Percentiles rank a stretch among this genome's conserved stretches.
Conservation (phyloP, 495 filamentous ascomycete genomes). For the Hapsidospora chrysogenum region DNA sequence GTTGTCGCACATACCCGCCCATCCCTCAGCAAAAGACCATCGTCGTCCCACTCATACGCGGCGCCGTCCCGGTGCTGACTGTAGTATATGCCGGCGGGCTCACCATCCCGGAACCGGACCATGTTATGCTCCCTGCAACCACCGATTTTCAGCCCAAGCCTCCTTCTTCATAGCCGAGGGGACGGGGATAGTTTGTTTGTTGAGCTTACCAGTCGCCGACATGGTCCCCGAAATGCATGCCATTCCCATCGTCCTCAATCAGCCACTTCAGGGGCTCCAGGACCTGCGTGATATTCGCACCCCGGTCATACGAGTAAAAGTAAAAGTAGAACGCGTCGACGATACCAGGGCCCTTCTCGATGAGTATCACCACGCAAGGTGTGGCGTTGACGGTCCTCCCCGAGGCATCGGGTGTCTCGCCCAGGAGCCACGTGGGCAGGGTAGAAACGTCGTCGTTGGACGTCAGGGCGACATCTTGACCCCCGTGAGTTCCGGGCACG, state of each 20-base stretch:
- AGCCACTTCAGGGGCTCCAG: conserved; percentile 1
- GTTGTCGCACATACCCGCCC: neutral
- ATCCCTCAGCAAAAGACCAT: neutral
- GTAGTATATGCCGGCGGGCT: conserved; percentile 4
- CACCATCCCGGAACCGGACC: conserved; percentile 2
- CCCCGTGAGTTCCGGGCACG: too few species aligned
- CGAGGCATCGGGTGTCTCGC: conserved; percentile 9
- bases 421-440: conserved; percentile 10
- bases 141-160: neutral
- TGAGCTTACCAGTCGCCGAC: conserved; percentile 5
- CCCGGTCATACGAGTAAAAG: conserved; percentile 5
- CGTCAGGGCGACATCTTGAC: conserved; percentile 9
- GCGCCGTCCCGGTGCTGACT: conserved; percentile 3
- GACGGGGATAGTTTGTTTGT: neutral
- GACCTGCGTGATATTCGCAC: conserved; percentile 2
- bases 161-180: neutral
- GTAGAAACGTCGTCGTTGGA: conserved; percentile 11
- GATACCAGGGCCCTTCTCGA: conserved; percentile 2
- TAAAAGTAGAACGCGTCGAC: conserved; percentile 6
- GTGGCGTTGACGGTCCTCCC: conserved; percentile 9
- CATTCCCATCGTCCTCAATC: conserved; percentile 4
- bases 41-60: conserved; percentile 3
- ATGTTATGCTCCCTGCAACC: conserved; percentile 3
- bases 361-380: conserved; percentile 10
- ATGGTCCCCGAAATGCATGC: conserved; percentile 5